Percentiles rank a stretch among this genome's conserved stretches.
Evolutionary conservation across 1,284 basidiomycete species (phyloP).

Genomic region (Trametes sp.): DNA sequence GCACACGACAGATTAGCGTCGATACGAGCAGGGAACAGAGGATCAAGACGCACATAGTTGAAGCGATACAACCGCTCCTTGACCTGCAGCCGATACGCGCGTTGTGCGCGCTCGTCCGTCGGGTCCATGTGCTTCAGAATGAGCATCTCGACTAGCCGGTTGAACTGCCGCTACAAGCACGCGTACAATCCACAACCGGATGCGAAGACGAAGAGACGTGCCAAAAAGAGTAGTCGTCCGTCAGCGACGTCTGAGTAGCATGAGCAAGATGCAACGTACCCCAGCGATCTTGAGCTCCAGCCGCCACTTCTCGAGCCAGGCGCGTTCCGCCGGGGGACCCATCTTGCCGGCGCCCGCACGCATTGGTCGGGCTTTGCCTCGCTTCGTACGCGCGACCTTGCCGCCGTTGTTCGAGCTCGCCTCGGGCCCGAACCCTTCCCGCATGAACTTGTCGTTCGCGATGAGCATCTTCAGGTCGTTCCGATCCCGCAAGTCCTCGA

Average conservation of each 20-base stretch:
- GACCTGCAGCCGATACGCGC: conserved; percentile 83
- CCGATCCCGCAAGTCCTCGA: conserved; percentile 93
- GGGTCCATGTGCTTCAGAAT: conserved; percentile 78
- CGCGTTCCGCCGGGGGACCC: conserved; percentile 78
- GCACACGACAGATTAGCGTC: conserved; percentile 11
- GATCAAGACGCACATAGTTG: conserved; percentile 78
- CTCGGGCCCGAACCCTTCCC: conserved; percentile 63
- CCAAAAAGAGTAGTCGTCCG: conserved; percentile 3
- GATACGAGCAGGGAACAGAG: background rate
- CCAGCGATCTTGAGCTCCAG: conserved; percentile 89
- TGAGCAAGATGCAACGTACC: conserved; percentile 52
- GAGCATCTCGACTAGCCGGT: conserved; percentile 92
- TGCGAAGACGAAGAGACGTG: background rate
- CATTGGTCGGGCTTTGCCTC: conserved; percentile 52
- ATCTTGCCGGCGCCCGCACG: conserved; percentile 74
- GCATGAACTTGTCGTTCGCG: conserved; percentile 66
- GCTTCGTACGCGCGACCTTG: conserved; percentile 59
- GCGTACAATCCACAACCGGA: conserved; percentile 20
- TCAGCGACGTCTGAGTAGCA: background rate
- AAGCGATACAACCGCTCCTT: conserved; percentile 95
- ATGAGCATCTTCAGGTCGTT: conserved; percentile 90
- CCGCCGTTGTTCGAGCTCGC: conserved; percentile 55
- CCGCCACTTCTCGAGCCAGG: conserved; percentile 85
- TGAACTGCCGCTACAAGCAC: conserved; percentile 83
- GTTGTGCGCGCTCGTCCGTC: conserved; percentile 60